These are phyloP conservation scores for Trichoderma simmonsii DNA, from an alignment of 2,329 filamentous ascomycete genomes.

Conservation along the genomic window DNA sequence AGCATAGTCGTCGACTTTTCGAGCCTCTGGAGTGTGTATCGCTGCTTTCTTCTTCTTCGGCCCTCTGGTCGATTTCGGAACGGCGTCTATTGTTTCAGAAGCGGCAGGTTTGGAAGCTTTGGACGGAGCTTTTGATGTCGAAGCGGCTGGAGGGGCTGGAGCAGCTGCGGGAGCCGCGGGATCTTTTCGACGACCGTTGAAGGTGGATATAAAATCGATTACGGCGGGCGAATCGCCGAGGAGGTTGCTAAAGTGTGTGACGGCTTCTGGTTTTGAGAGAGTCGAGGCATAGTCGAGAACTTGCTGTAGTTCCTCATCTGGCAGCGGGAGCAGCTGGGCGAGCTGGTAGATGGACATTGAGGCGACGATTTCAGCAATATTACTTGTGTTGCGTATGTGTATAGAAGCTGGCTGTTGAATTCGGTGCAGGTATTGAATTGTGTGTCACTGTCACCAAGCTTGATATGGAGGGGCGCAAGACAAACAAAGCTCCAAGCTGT, in stretches of 20 bases:
- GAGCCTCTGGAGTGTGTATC: slow-evolving; percentile 62
- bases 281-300: slow-evolving; percentile 77
- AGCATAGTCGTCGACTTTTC: slow-evolving; percentile 58
- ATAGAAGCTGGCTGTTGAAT: background rate
- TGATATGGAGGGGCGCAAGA: background rate
- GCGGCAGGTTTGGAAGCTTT: slow-evolving; percentile 24
- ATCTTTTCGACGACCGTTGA: slow-evolving; percentile 64
- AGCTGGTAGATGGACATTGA: slow-evolving; percentile 64
- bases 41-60: slow-evolving; percentile 57
- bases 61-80: slow-evolving; percentile 48
- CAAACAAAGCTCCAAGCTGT: background rate
- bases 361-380: background rate
- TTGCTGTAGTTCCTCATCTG: slow-evolving; percentile 79
- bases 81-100: slow-evolving; percentile 36
- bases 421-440: background rate
- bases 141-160: slow-evolving; percentile 12
- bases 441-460: background rate
- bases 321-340: slow-evolving; percentile 75
- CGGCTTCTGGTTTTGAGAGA: slow-evolving; percentile 73
- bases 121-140: slow-evolving; percentile 15
- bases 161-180: slow-evolving; percentile 31
- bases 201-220: slow-evolving; percentile 74
- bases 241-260: slow-evolving; percentile 81
- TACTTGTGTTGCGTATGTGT: background rate
- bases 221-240: slow-evolving; percentile 79